Conservation (phyloP, 169 alveolate genomes). For the Theileria equi region DNA sequence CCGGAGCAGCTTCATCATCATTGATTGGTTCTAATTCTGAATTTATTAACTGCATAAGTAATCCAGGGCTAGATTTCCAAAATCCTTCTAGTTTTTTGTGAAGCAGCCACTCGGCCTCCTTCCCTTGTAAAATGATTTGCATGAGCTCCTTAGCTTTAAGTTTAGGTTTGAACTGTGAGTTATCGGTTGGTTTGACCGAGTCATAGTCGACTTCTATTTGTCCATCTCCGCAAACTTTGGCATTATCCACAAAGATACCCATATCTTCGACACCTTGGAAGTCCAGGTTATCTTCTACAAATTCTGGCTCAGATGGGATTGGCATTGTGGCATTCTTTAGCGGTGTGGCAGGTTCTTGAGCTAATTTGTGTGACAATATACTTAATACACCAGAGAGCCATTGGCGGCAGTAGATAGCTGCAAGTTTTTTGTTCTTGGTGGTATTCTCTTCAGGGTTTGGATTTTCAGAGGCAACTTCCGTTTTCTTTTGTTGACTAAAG, state of each 20-base stretch:
- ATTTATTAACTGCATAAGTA: slow-evolving; percentile 22
- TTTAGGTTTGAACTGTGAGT: slow-evolving; percentile 48
- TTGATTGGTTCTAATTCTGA: background rate
- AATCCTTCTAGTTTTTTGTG: slow-evolving; percentile 48
- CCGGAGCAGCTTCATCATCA: background rate
- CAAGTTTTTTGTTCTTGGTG: slow-evolving; percentile 58
- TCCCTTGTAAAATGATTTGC: slow-evolving; percentile 58
- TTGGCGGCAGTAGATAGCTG: slow-evolving; percentile 60
- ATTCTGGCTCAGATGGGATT: slow-evolving; percentile 34
- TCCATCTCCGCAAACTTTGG: slow-evolving; percentile 56
- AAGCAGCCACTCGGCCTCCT: slow-evolving; percentile 42
- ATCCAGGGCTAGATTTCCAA: slow-evolving; percentile 49
- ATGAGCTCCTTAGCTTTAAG: slow-evolving; percentile 58
- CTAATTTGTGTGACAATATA: slow-evolving; percentile 30
- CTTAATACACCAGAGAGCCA: slow-evolving; percentile 62
- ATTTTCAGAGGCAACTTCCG: slow-evolving; percentile 6
- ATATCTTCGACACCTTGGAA: slow-evolving; percentile 23
- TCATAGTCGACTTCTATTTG: slow-evolving; percentile 61
- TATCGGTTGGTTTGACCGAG: slow-evolving; percentile 4
- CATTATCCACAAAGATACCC: slow-evolving; percentile 58
- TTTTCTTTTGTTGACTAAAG: slow-evolving; percentile 35
- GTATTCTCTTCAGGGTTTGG: slow-evolving; percentile 1
- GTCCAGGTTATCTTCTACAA: slow-evolving; percentile 43
- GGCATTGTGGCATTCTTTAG: background rate
- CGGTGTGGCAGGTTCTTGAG: slow-evolving; percentile 3